Evolutionary conservation across 345 rosid species (phyloP).

Genomic region (Boechera stricta): DNA sequence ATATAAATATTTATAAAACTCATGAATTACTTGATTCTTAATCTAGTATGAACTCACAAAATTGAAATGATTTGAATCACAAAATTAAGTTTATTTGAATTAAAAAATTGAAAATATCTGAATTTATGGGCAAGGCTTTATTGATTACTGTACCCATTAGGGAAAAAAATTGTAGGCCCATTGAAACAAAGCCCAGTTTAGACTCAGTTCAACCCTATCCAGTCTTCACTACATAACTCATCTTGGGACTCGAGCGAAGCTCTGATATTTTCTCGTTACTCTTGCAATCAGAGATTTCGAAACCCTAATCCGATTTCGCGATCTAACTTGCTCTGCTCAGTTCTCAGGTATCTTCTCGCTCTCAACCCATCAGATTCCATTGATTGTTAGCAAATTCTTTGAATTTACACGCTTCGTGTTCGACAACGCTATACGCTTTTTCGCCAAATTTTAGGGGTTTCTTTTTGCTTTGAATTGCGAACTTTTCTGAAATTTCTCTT

Average conservation of each 20-base stretch:
- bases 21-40: neutral
- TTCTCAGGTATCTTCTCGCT: conserved; percentile 44
- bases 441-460: neutral
- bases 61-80: neutral
- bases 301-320: conserved; percentile 57
- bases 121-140: neutral
- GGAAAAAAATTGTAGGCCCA: neutral
- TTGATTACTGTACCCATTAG: neutral
- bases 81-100: too few species aligned
- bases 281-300: conserved; percentile 43
- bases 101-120: neutral
- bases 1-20: neutral
- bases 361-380: neutral
- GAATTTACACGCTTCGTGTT: neutral
- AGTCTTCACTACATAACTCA: neutral
- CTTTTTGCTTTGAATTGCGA: conserved; percentile 1
- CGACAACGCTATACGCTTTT: neutral
- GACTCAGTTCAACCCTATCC: neutral
- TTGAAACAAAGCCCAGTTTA: neutral
- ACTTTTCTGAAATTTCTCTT: neutral
- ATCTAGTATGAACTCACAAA: neutral
- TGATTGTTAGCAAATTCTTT: neutral
- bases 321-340: conserved; percentile 15
- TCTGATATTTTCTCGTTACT: conserved; percentile 31
- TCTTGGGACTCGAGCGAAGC: neutral